Evolutionary conservation across 2,329 filamentous ascomycete species (phyloP).

Genomic region (Iodosphaeria phyllophila): DNA sequence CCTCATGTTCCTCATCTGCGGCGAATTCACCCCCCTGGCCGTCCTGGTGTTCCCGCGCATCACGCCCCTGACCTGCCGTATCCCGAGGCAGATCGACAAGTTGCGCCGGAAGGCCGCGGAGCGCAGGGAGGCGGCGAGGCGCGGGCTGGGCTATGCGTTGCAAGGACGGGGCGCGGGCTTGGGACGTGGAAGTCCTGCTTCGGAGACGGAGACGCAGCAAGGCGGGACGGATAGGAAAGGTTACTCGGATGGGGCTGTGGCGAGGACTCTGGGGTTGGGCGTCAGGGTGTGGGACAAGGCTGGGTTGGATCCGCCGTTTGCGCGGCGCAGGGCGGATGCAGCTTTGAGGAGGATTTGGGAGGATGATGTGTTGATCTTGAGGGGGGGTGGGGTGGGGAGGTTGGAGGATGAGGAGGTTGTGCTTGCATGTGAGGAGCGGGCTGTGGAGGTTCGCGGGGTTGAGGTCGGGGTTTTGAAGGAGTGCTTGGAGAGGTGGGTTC

Average conservation of each 20-base stretch:
- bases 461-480: no score
- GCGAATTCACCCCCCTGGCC: slow-evolving; percentile 71
- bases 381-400: slow-evolving; percentile 38
- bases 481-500: no score
- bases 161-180: slow-evolving; percentile 5
- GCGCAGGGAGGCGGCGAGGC: slow-evolving; percentile 29
- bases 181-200: neutral
- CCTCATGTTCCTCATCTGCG: slow-evolving; percentile 56
- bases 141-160: slow-evolving; percentile 16
- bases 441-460: no score
- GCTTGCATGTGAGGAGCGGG: slow-evolving; percentile 54
- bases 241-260: slow-evolving; percentile 13
- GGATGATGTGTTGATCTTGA: slow-evolving; percentile 52
- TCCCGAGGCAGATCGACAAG: slow-evolving; percentile 54
- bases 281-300: slow-evolving; percentile 29
- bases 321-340: slow-evolving; percentile 27
- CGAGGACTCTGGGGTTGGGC: slow-evolving; percentile 17
- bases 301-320: slow-evolving; percentile 33
- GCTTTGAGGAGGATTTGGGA: slow-evolving; percentile 42
- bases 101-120: slow-evolving; percentile 32
- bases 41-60: slow-evolving; percentile 51
- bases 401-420: slow-evolving; percentile 45
- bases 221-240: no score
- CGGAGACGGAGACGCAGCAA: neutral
- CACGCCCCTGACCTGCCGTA: slow-evolving; percentile 66